A percentile compares a stretch with the other conserved stretches of the same genome.
phyloP scores from a whole-genome alignment of 495 filamentous ascomycete genomes.

The Talaromyces liani region DNA sequence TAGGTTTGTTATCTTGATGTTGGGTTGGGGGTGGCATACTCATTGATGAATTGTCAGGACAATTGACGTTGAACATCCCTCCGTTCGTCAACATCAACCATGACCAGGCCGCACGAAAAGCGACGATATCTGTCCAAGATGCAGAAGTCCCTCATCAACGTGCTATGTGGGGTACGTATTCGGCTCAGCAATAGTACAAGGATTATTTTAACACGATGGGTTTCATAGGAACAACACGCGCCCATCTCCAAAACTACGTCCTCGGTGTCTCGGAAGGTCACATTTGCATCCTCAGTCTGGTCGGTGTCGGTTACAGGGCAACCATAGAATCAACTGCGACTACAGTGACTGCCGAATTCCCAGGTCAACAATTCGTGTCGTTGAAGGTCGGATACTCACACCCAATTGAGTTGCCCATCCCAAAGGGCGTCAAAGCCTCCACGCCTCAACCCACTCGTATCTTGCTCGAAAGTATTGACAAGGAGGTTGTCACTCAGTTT shows the following conservation, averaged over 20 bases:
- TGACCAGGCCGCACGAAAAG: slow-evolving; percentile 51
- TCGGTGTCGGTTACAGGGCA: slow-evolving; percentile 95
- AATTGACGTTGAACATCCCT: slow-evolving; percentile 65
- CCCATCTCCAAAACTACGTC: slow-evolving; percentile 83
- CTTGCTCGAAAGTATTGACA: slow-evolving; percentile 78
- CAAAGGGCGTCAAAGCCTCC: slow-evolving; percentile 75
- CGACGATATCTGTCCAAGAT: slow-evolving; percentile 60
- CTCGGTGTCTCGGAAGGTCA: slow-evolving; percentile 94
- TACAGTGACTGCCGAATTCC: slow-evolving; percentile 58
- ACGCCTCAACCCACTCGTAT: slow-evolving; percentile 92
- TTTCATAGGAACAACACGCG: slow-evolving; percentile 68
- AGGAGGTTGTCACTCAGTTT: slow-evolving; percentile 78
- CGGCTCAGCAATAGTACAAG: neutral
- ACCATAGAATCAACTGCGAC: slow-evolving; percentile 69
- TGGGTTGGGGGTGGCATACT: neutral
- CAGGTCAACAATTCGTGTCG: slow-evolving; percentile 78
- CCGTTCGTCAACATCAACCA: slow-evolving; percentile 63
- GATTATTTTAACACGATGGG: neutral
- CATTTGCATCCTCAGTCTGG: slow-evolving; percentile 80
- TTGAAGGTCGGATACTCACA: slow-evolving; percentile 96
- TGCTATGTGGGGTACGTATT: slow-evolving; percentile 90
- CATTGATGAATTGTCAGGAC: slow-evolving; percentile 36
- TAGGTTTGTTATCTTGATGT: slow-evolving; percentile 41
- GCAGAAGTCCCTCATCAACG: slow-evolving; percentile 60
- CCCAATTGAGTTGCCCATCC: slow-evolving; percentile 81